Evolutionary conservation across 2,329 filamentous ascomycete species (phyloP), one percentile per base, ranked within the genome.

Genomic region (Chaetoscypha palmicola): DNA sequence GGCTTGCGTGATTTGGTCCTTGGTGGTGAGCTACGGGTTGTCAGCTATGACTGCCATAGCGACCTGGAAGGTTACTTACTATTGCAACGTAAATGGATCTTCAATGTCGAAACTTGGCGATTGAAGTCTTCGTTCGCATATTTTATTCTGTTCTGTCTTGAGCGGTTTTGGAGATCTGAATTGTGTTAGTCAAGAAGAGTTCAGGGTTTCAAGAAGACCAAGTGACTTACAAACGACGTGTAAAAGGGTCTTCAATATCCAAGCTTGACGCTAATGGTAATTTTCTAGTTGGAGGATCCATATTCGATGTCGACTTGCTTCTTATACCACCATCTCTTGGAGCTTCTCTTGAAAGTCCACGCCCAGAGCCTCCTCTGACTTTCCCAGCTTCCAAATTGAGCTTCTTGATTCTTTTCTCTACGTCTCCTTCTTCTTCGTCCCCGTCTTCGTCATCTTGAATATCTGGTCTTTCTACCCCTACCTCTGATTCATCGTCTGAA

Each of bases 1-100:
- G 48, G 38, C 26, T 55, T 53, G 40, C 37, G 49, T 9, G 48
- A 35, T 21, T 52, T 53, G 10, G 33, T 50, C 14, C 49, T 30
- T 5, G 56, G 52, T 1, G 57, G 56, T 1, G 53, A 58, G 32
- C 58, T 61, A 16, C 14, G 4, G 33, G 14, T 45, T 43, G 47
- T 37, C 42, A 49, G 30, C 24, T 36, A 16, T 2, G n/a, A 22
- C n/a, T 5, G 20, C 20, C 2, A 36, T n/a, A 32, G 8, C 11
- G 4, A 1, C 4, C 8, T 3, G 3, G 12, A 9, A 24, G 4
- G 2, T 19, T 31, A 53, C 53, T 45, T 49, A 58, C 57, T 49
- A 53, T 24, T 37, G 46, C 8, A 56, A 46, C 7, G 46, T 53
- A 20, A 54, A 50, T 5, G 54, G 50, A 21, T 56, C 48, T 5